phyloP scores from a whole-genome alignment of 1,284 basidiomycete genomes.

The Volvariella surrecta region DNA sequence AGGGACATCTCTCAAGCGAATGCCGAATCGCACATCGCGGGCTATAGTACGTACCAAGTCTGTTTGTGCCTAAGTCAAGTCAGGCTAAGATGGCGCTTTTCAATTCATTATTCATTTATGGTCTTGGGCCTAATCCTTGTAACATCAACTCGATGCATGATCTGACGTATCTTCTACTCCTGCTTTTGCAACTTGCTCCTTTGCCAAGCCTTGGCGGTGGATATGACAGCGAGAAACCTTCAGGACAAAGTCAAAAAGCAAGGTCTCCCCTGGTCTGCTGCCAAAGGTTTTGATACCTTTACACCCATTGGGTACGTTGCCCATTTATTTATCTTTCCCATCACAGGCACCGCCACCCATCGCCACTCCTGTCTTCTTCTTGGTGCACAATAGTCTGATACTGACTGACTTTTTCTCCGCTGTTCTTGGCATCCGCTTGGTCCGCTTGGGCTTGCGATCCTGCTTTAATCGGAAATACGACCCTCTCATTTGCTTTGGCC shows the following conservation, averaged over 20 bases:
- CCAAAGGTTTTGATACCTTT: constrained; percentile 89
- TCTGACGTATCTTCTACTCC: too few species aligned
- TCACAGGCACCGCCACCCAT: not conserved
- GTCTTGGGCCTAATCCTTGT: too few species aligned
- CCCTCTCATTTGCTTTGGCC: too few species aligned
- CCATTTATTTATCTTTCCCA: constrained; percentile 1
- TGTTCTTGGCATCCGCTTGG: not conserved
- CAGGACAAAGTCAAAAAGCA: constrained; percentile 91
- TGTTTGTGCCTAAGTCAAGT: not conserved
- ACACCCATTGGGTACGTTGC: constrained; percentile 65
- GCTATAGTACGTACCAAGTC: constrained; percentile 62
- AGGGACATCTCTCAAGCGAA: constrained; percentile 71
- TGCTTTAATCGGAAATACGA: not conserved
- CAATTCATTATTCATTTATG: too few species aligned
- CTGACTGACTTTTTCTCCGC: not conserved
- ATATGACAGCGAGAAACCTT: constrained; percentile 94
- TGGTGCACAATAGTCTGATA: not conserved
- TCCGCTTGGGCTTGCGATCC: not conserved
- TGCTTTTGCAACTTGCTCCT: constrained; percentile 4
- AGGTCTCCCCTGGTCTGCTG: constrained; percentile 91
- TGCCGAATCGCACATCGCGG: constrained; percentile 78
- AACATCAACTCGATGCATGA: too few species aligned
- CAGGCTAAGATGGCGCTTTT: too few species aligned
- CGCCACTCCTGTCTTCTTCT: not conserved
- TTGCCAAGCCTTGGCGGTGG: constrained; percentile 76